phyloP scores from a whole-genome alignment of 768 basidiomycete species.

The Rossbeevera mucosa region DNA sequence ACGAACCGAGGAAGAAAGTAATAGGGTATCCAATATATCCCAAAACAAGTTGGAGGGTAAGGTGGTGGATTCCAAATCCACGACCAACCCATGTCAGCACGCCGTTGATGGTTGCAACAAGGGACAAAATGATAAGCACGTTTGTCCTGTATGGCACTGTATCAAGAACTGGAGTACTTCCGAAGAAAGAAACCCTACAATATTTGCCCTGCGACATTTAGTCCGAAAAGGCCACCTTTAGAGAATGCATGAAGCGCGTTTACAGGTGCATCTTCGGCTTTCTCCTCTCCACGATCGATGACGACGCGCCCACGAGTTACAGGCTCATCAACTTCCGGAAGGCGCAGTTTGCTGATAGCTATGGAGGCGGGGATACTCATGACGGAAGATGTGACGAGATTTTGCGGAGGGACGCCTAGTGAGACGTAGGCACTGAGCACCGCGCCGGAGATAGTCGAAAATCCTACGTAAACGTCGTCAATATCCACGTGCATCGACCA shows the following conservation, averaged over 20 bases:
- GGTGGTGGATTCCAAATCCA: slow-evolving; percentile 75
- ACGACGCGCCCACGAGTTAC: slow-evolving; percentile 78
- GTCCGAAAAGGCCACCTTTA: slow-evolving; percentile 77
- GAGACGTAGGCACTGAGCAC: slow-evolving; percentile 81
- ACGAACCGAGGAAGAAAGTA: slow-evolving; percentile 62
- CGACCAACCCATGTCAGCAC: slow-evolving; percentile 85
- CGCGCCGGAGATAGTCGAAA: slow-evolving; percentile 90
- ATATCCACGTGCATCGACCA: not conserved
- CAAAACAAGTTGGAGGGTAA: slow-evolving; percentile 80
- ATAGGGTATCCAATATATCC: slow-evolving; percentile 88
- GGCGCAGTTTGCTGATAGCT: slow-evolving; percentile 82
- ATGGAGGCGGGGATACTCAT: slow-evolving; percentile 97
- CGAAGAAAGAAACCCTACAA: slow-evolving; percentile 42
- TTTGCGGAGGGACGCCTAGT: slow-evolving; percentile 73
- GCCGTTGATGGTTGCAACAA: slow-evolving; percentile 79
- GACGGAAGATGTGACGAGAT: slow-evolving; percentile 81
- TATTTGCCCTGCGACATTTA: slow-evolving; percentile 84
- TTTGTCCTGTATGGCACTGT: slow-evolving; percentile 50
- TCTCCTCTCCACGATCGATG: slow-evolving; percentile 69
- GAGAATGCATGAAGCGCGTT: slow-evolving; percentile 90
- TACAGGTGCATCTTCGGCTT: slow-evolving; percentile 50
- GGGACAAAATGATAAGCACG: slow-evolving; percentile 78
- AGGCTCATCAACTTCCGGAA: slow-evolving; percentile 82
- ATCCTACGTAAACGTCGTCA: slow-evolving; percentile 37
- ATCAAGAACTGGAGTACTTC: slow-evolving; percentile 7